A percentile compares a stretch with the other conserved stretches of the same genome.
Evolutionary conservation across 805 yeast species (phyloP).

Genomic region (Schwanniomyces yamadae): DNA sequence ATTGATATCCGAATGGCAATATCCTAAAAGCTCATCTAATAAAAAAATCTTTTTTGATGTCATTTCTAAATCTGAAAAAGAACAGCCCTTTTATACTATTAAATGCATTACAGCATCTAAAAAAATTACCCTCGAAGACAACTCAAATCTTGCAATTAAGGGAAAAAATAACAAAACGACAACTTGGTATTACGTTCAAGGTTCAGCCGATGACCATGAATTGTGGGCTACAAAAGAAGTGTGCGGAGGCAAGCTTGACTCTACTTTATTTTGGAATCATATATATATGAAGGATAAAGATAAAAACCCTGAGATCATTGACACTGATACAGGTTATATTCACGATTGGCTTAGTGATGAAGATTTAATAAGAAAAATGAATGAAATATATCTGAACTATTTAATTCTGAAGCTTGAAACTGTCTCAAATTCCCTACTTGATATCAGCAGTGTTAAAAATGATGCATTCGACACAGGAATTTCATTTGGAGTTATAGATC

Average conservation of each 20-base stretch:
- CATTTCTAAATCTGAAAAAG: neutral
- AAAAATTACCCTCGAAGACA: slow-evolving; percentile 16
- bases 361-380: slow-evolving; percentile 19
- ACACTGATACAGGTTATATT: slow-evolving; percentile 19
- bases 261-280: slow-evolving; percentile 55
- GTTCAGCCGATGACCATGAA: slow-evolving; percentile 95
- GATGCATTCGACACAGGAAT: slow-evolving; percentile 23
- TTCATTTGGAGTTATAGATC: slow-evolving; percentile 23
- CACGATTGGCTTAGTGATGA: slow-evolving; percentile 21
- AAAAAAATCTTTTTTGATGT: no score
- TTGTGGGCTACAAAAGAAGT: slow-evolving; percentile 54
- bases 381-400: slow-evolving; percentile 9
- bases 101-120: slow-evolving; percentile 63
- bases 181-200: slow-evolving; percentile 66
- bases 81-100: slow-evolving; percentile 30
- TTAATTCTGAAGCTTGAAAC: neutral
- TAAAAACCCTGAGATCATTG: slow-evolving; percentile 14
- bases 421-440: slow-evolving; percentile 4
- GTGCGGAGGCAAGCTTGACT: slow-evolving; percentile 49
- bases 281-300: slow-evolving; percentile 11
- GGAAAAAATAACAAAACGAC: slow-evolving; percentile 3
- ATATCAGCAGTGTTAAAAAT: slow-evolving; percentile 12
- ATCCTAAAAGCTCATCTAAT: no score
- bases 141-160: slow-evolving; percentile 58
- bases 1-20: slow-evolving; percentile 66